These are phyloP conservation scores for Volvox carteri DNA, from an alignment of 163 green algal species.

Conservation along the genomic window DNA sequence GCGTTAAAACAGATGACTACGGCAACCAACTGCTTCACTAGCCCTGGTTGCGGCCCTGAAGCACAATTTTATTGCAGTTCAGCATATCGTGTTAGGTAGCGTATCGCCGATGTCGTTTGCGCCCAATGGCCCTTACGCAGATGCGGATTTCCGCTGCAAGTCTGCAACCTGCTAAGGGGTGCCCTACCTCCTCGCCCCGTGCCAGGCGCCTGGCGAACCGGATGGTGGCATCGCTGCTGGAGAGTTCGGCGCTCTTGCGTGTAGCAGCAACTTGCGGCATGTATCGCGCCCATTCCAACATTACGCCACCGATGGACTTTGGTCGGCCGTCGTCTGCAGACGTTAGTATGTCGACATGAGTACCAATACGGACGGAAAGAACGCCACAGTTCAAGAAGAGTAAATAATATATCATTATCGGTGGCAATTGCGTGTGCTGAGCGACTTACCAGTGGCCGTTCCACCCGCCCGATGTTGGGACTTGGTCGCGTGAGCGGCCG, in stretches of 20 bases:
- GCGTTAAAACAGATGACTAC: too few species aligned
- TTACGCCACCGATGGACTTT: slow-evolving; percentile 46
- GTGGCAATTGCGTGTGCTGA: neutral
- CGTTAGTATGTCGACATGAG: neutral
- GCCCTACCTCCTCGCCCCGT: slow-evolving; percentile 19
- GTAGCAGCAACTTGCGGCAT: slow-evolving; percentile 27
- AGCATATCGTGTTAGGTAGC: too few species aligned
- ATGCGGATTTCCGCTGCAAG: too few species aligned
- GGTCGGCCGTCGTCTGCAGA: slow-evolving; percentile 46
- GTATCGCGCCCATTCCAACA: slow-evolving; percentile 49
- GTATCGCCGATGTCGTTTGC: too few species aligned
- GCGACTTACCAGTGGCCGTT: neutral
- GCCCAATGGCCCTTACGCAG: too few species aligned
- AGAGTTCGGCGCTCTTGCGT: slow-evolving; percentile 14
- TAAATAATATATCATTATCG: neutral
- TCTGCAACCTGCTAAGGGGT: too few species aligned
- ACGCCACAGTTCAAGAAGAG: neutral
- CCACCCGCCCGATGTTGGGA: slow-evolving; percentile 6
- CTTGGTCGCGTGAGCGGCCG: neutral
- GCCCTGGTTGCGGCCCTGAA: too few species aligned
- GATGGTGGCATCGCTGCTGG: neutral
- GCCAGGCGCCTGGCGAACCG: slow-evolving; percentile 3
- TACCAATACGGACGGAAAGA: neutral
- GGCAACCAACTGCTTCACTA: too few species aligned
- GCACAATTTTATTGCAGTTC: too few species aligned